These are phyloP conservation scores for Telfairia occidentalis DNA, from an alignment of 331 rosid species.

Conservation along the genomic window DNA sequence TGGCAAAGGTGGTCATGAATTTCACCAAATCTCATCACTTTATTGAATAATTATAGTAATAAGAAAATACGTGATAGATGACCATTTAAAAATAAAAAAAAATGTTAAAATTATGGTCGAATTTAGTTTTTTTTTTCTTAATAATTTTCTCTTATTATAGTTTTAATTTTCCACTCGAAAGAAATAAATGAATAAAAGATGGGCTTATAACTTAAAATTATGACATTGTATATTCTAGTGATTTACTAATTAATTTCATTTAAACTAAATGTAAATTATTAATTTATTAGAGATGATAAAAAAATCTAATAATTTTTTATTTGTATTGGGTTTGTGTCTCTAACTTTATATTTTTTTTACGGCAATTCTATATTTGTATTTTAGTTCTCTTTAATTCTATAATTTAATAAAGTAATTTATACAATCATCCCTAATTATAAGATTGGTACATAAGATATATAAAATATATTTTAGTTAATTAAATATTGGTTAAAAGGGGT, in stretches of 20 bases:
- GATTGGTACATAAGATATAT: not conserved
- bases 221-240: too few relatives aligned
- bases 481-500: not conserved
- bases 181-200: too few relatives aligned
- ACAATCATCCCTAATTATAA: not conserved
- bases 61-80: not conserved
- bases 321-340: not conserved
- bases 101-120: not conserved
- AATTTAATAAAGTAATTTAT: not conserved
- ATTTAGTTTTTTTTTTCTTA: not conserved
- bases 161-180: not conserved
- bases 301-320: not conserved
- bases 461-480: not conserved
- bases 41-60: not conserved
- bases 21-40: not conserved
- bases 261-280: not conserved
- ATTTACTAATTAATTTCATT: not conserved
- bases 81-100: not conserved
- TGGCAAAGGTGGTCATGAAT: not conserved
- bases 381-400: not conserved
- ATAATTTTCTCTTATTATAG: not conserved
- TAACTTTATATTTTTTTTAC: too few relatives aligned
- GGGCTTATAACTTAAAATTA: too few relatives aligned
- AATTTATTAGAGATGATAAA: not conserved
- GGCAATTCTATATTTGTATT: not conserved